Evolutionary conservation across 2,329 filamentous ascomycete genomes (phyloP), one percentile per base, ranked within the genome.

Genomic region (Cytospora piceae): DNA sequence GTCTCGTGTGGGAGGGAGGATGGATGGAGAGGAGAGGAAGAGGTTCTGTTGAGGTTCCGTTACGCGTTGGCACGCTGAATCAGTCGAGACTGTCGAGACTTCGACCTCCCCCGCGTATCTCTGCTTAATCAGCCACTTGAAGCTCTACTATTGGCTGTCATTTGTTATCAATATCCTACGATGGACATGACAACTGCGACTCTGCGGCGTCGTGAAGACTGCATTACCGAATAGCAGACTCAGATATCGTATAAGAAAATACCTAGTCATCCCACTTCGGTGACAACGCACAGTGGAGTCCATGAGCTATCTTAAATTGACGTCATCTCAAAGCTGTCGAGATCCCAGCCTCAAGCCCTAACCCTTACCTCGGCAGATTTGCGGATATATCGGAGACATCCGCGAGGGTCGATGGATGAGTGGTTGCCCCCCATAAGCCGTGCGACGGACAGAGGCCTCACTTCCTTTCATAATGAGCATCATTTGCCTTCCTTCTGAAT

Each of bases 241-340:
- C 9, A 24, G 24, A 14, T 14, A 49, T 12, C 3, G n/a, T 14
- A 49, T 14, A 24, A 24, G 46, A 49, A 14, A 12, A 24, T 24
- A 22, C 11, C 11, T 12, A 12, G 20, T 49, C 11, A 49, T 24
- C 7, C n/a, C 20, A 49, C 46, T 49, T 24, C 11, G 3, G n/a
- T 49, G 46, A 22, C 46, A 49, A 49, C 46, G 46, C 46, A 49
- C 46, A 49, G 46, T 49, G 46, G 46, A 49, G 46, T 8, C n/a
- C n/a, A 22, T n/a, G 22, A 15, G 29, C 55, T 22, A 32, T 57
- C 27, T 2, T 12, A 32, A 31, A 4, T 46, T 57, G 53, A 57
- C 61, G 61, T 63, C 61, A 57, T 52, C n/a, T 34, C 20, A 24
- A 22, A n/a, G n/a, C 31, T 34, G 15, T 34, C 52, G 22, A 27